Conservation (phyloP, 495 filamentous ascomycete genomes). For the Tricharina praecox region DNA sequence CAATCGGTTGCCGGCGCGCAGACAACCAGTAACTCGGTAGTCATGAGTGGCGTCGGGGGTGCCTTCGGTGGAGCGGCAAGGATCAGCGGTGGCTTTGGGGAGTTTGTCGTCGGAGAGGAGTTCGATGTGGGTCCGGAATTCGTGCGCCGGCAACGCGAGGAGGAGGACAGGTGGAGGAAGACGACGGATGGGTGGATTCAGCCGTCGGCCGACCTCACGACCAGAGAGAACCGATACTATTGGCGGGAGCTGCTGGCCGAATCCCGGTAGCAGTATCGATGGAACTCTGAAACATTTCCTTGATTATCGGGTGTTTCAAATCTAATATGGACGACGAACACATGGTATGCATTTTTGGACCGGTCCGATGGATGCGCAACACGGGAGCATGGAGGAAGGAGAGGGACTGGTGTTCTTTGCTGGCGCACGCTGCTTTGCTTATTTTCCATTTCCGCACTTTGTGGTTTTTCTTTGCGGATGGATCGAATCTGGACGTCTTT, state of each 20-base stretch:
- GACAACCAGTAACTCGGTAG: slow-evolving; percentile 1
- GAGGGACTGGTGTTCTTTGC: too few relatives aligned
- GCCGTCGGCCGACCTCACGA: slow-evolving; percentile 10
- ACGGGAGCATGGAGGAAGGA: too few relatives aligned
- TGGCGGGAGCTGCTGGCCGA: slow-evolving; percentile 20
- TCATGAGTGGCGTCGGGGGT: slow-evolving; percentile 18
- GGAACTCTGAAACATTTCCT: too few relatives aligned
- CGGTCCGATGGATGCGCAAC: too few relatives aligned
- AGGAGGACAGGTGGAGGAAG: slow-evolving; percentile 77
- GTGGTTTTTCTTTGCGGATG: too few relatives aligned
- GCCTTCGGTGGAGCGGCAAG: slow-evolving; percentile 10
- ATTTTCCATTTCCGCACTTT: too few relatives aligned
- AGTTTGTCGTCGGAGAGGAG: slow-evolving; percentile 63
- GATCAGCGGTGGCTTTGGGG: slow-evolving; percentile 22
- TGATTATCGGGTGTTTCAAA: too few relatives aligned
- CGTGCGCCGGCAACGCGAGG: slow-evolving; percentile 67
- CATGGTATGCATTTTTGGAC: too few relatives aligned
- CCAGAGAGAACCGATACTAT: slow-evolving; percentile 20
- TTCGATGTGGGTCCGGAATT: slow-evolving; percentile 96
- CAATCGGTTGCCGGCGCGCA: slow-evolving; percentile 22
- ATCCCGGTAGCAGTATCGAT: too few relatives aligned
- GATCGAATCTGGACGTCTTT: too few relatives aligned
- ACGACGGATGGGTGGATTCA: slow-evolving; percentile 67
- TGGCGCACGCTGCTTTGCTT: too few relatives aligned
- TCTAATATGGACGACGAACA: too few relatives aligned